Evolutionary conservation across 1,284 basidiomycete genomes (phyloP), one percentile per base, ranked within the genome.

Genomic region (Phellopilus nigrolimitatus): DNA sequence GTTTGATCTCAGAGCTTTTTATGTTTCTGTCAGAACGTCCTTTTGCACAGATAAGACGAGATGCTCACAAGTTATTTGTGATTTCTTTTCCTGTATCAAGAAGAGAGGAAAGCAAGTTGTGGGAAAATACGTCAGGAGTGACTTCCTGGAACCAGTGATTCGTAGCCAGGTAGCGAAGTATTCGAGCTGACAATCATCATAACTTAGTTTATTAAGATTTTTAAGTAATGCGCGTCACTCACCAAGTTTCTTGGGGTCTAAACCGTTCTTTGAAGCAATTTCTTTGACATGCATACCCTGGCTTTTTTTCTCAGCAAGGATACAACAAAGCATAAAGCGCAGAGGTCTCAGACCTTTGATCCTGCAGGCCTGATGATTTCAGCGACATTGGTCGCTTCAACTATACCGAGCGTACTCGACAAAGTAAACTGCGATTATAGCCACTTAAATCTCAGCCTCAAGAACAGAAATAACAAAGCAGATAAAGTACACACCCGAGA

Each of bases 111-210:
- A 51, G 40, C 3, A 58, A 57, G 31, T 59, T 63, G 46, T 52
- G 49, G 4, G 56, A 56, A 37, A 62, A 62, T 1, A 51, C 46
- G 27, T 59, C 57, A 13, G 54, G 57, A 8, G 30, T 27, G 33
- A 56, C 42, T 39, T 63, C 61, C 3, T 21, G 13, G 46, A 63
- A 62, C 34, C 60, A 50, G 47, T 61, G 57, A 33, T 57, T 41
- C 3, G 60, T 57, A 1, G 58, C 59, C 1, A 62, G 54, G 31
- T 57, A 50, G 4, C 61, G 54, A 9, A 63, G 56, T 9, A 58
- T 36, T 12, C 49, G 56, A n/a, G 56, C 56, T 57, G 34, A 30
- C 10, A 19, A 33, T 12, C 9, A 24, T 10, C 31, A 37, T 7
- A 13, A 3, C 15, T n/a, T 13, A 37, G 21, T n/a, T 21, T 15